Evolutionary conservation across 1,284 basidiomycete genomes (phyloP).

Genomic region (Prillingera fragicola): DNA sequence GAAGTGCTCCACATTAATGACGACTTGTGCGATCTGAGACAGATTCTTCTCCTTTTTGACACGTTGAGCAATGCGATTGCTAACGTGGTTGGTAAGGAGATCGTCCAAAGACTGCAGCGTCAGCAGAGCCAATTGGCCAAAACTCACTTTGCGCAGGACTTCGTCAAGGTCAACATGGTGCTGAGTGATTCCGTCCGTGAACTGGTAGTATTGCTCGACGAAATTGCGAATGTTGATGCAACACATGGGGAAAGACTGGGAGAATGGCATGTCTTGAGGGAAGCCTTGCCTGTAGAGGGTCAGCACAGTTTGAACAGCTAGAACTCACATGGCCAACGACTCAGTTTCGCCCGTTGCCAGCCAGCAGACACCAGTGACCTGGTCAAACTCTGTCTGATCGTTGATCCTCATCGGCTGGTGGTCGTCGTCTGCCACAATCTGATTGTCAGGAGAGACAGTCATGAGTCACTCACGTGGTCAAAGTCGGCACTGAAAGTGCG

Average conservation of each 20-base stretch:
- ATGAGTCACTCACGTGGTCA: conserved; percentile 57
- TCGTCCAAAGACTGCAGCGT: conserved; percentile 70
- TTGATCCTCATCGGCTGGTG: conserved; percentile 84
- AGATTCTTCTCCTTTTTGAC: conserved; percentile 68
- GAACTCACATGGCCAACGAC: conserved; percentile 58
- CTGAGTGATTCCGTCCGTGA: conserved; percentile 88
- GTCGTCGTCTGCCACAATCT: conserved; percentile 87
- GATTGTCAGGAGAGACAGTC: conserved; percentile 1
- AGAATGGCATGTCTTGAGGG: conserved; percentile 84
- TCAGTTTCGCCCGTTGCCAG: conserved; percentile 64
- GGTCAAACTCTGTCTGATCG: conserved; percentile 63
- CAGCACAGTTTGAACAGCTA: background rate
- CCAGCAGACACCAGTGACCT: conserved; percentile 80
- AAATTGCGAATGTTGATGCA: conserved; percentile 94
- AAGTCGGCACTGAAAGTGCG: conserved; percentile 76
- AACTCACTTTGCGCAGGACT: conserved; percentile 71
- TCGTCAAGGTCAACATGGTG: conserved; percentile 90
- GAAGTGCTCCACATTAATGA: conserved; percentile 91
- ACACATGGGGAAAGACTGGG: conserved; percentile 87
- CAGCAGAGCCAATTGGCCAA: background rate
- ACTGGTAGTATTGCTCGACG: conserved; percentile 94
- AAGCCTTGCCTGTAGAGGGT: conserved; percentile 56
- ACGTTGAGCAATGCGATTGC: conserved; percentile 66
- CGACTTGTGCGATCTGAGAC: conserved; percentile 90
- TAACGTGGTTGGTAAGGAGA: conserved; percentile 75